These are phyloP conservation scores for Suillus occidentalis DNA, from an alignment of 768 basidiomycete genomes.

Conservation along the genomic window DNA sequence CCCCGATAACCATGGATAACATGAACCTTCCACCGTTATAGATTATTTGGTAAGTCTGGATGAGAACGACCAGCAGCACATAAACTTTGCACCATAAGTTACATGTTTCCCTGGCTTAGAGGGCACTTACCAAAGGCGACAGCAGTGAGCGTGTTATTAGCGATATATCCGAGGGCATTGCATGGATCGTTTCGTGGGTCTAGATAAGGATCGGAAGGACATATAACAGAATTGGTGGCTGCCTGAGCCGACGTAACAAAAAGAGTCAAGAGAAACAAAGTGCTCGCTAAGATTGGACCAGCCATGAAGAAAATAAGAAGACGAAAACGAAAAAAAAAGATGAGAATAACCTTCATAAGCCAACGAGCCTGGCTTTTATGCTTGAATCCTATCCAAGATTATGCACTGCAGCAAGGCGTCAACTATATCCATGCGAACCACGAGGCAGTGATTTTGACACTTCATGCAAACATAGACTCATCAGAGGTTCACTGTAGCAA, in stretches of 20 bases:
- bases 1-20: slow-evolving; percentile 61
- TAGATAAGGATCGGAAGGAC: slow-evolving; percentile 40
- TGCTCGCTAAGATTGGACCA: neutral
- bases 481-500: neutral
- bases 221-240: slow-evolving; percentile 1
- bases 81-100: slow-evolving; percentile 27
- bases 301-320: slow-evolving; percentile 1
- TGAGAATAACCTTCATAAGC: neutral
- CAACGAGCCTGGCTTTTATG: neutral
- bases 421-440: neutral
- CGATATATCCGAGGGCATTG: slow-evolving; percentile 57
- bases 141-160: slow-evolving; percentile 50
- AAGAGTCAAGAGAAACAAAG: slow-evolving; percentile 3
- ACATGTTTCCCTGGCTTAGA: neutral
- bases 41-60: slow-evolving; percentile 43
- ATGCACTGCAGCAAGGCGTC: no score
- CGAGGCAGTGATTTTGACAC: neutral
- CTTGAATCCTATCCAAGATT: neutral
- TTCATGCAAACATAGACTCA: neutral
- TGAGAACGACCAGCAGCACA: slow-evolving; percentile 42
- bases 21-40: slow-evolving; percentile 56
- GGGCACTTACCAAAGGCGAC: slow-evolving; percentile 45
- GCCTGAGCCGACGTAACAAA: slow-evolving; percentile 4
- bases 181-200: slow-evolving; percentile 54
- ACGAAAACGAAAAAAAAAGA: neutral